Conservation (phyloP, 768 basidiomycete species). For the Paxillus rubicundulus region DNA sequence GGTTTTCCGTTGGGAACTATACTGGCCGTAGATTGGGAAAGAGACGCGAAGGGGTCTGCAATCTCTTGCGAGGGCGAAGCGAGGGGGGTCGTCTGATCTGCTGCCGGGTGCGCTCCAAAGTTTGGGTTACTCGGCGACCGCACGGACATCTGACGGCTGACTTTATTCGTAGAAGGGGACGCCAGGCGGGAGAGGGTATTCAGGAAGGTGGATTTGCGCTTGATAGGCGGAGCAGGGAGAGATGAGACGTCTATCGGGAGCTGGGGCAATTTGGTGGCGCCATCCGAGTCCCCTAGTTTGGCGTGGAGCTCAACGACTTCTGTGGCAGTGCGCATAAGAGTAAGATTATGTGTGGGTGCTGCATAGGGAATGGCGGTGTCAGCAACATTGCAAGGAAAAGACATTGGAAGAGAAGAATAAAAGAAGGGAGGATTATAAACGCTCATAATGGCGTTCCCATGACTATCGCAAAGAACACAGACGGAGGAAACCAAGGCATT, state of each 20-base stretch:
- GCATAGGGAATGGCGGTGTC: slow-evolving; percentile 29
- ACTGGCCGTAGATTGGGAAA: slow-evolving; percentile 31
- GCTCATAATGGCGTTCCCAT: slow-evolving; percentile 11
- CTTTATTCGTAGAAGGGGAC: slow-evolving; percentile 62
- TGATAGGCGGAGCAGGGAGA: slow-evolving; percentile 50
- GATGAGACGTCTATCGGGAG: slow-evolving; percentile 58
- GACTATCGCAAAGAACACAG: slow-evolving; percentile 15
- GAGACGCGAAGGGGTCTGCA: slow-evolving; percentile 58
- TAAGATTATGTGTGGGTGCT: slow-evolving; percentile 90
- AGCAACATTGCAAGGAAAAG: slow-evolving; percentile 21
- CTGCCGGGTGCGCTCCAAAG: slow-evolving; percentile 32
- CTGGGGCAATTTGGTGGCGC: slow-evolving; percentile 53
- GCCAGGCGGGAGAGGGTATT: slow-evolving; percentile 84
- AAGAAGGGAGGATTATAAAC: slow-evolving; percentile 12
- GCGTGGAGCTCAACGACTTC: slow-evolving; percentile 82
- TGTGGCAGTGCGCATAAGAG: slow-evolving; percentile 71
- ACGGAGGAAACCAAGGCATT: slow-evolving; percentile 21
- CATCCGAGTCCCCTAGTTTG: slow-evolving; percentile 68
- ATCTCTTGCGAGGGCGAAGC: slow-evolving; percentile 54
- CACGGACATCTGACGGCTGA: slow-evolving; percentile 39
- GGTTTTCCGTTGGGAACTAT: slow-evolving; percentile 17
- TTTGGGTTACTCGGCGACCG: slow-evolving; percentile 30
- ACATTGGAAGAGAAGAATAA: slow-evolving; percentile 11
- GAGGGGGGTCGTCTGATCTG: slow-evolving; percentile 44
- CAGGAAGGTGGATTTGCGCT: slow-evolving; percentile 82